Evolutionary conservation across 441 rosid genomes (phyloP).

Genomic region (Erysimum pusillum): DNA sequence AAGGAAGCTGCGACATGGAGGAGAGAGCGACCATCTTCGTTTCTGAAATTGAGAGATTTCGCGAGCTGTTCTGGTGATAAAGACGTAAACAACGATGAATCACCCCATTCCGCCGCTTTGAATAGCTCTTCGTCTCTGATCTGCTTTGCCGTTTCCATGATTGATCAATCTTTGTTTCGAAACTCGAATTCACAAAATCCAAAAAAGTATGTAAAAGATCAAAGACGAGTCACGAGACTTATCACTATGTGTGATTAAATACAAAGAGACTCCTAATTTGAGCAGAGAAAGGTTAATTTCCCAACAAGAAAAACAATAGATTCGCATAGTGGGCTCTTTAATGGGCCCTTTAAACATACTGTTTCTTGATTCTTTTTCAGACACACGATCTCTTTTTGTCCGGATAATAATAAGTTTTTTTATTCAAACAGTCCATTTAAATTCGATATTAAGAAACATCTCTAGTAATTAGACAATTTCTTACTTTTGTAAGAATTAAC

Average conservation of each 20-base stretch:
- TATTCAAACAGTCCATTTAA: too few species aligned
- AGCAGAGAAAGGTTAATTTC: too few species aligned
- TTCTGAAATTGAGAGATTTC: constrained; percentile 59
- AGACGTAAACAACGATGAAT: constrained; percentile 59
- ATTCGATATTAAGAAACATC: too few species aligned
- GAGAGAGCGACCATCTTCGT: constrained; percentile 91
- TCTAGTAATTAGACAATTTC: too few species aligned
- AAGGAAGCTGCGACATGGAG: constrained; percentile 84
- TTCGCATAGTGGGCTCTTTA: not conserved
- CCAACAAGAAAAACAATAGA: not conserved
- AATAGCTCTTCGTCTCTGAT: constrained; percentile 68
- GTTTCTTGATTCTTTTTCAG: too few species aligned
- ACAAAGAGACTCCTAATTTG: not conserved
- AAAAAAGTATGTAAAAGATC: not conserved
- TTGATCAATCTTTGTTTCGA: constrained; percentile 1
- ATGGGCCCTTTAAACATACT: not conserved
- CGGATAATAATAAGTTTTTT: too few species aligned
- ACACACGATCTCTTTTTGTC: too few species aligned
- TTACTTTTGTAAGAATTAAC: too few species aligned
- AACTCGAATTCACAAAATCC: not conserved
- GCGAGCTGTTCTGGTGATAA: constrained; percentile 61
- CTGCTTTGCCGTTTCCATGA: constrained; percentile 50
- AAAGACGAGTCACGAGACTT: not conserved
- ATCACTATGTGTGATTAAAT: not conserved
- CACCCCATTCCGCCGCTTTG: constrained; percentile 85